Evolutionary conservation across 2,329 filamentous ascomycete genomes (phyloP), one percentile per base, ranked within the genome.

Genomic region (Ascochyta clinopodiicola): DNA sequence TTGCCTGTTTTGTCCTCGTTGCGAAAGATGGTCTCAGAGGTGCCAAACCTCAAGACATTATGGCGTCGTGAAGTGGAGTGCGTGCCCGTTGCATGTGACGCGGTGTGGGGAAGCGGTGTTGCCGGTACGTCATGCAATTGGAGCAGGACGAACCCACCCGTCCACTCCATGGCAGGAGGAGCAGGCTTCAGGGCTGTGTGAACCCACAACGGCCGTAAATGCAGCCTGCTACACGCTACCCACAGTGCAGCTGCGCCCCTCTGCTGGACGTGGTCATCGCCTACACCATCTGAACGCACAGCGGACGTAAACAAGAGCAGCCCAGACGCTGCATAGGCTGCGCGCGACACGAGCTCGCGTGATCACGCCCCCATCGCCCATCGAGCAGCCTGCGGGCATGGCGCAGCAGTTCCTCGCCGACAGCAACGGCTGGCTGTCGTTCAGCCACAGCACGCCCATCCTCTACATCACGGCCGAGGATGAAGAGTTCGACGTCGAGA

Each of bases 401-500:
- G 73, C 73, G 35, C 60, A 70, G 44, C 72, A 75, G 45, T 74
- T 67, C 56, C 68, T 75, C n/a, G 67, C 73, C 19, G 66, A 73
- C 59, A 66, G 51, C 52, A 75, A 75, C 58, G 73, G 73, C 56
- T 75, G 73, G 69, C 61, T 77, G 40, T 74, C 68, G 32, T 77
- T 76, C 67, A 75, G 75, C 57, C 70, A 74, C 56, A 78, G 76
- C 59, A 78, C 76, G 15, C 77, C 77, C 13, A 68, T 76, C 49
- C 68, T 84, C n/a, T 78, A 81, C 59, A 73, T 84, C 38, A 81
- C 81, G 3, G 78, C 80, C 24, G 81, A 83, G 57, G 79, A 79
- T 12, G 76, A 79, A n/a, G 79, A 82, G 22, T 88, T 87, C 63
- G 84, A 87, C 66, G 68, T 77, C 17, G 77, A 81, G 37, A 82